Evolutionary conservation across 345 rosid species (phyloP).

Genomic region (Mangifera indica): DNA sequence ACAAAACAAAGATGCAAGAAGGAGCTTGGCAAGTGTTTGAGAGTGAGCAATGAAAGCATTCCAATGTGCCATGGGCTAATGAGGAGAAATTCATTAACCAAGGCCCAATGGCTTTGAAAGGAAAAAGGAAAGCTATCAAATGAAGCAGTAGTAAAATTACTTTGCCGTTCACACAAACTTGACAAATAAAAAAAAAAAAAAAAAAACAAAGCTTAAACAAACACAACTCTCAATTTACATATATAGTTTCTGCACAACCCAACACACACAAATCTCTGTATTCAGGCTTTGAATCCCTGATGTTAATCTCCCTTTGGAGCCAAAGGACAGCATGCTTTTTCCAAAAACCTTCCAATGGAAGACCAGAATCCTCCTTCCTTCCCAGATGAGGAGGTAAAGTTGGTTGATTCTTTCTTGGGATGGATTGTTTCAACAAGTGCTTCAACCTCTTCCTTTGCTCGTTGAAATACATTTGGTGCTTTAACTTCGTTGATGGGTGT

Average conservation of each 20-base stretch:
- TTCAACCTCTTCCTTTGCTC: conserved; percentile 61
- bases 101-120: too few relatives aligned
- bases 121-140: too few relatives aligned
- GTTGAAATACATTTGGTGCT: conserved; percentile 51
- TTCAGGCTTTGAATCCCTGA: neutral
- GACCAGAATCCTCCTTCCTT: conserved; percentile 43
- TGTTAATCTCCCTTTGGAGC: conserved; percentile 30
- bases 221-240: neutral
- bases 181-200: neutral
- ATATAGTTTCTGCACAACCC: neutral
- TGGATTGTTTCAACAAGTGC: conserved; percentile 48
- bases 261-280: neutral
- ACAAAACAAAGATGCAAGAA: too few relatives aligned
- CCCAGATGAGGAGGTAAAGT: conserved; percentile 24
- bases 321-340: conserved; percentile 46
- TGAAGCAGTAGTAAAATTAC: too few relatives aligned
- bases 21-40: too few relatives aligned
- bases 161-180: neutral
- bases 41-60: too few relatives aligned
- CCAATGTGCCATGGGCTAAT: too few relatives aligned
- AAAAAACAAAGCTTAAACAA: too few relatives aligned
- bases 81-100: too few relatives aligned
- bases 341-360: conserved; percentile 44
- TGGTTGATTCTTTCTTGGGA: conserved; percentile 33
- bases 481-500: conserved; percentile 45